phyloP scores from a whole-genome alignment of 495 filamentous ascomycete species.

The Ascobolus immersus region DNA sequence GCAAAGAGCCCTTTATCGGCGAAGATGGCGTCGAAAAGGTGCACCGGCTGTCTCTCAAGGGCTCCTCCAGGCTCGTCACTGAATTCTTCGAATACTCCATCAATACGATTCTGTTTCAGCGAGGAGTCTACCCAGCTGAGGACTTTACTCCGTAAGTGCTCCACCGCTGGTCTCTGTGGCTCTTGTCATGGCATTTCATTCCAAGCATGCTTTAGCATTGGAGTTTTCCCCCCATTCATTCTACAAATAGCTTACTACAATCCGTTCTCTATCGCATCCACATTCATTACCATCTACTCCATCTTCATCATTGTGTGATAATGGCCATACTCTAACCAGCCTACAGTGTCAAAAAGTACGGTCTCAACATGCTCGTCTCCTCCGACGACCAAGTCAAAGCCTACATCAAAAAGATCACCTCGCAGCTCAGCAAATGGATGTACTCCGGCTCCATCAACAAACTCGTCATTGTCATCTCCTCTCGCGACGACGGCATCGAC shows the following conservation, averaged over 20 bases:
- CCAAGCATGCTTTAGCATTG: too few relatives aligned
- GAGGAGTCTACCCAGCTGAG: slow-evolving; percentile 91
- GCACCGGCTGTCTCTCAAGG: slow-evolving; percentile 83
- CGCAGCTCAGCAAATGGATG: slow-evolving; percentile 61
- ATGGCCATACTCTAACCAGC: slow-evolving; percentile 1
- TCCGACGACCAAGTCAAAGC: slow-evolving; percentile 94
- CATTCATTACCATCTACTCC: too few relatives aligned
- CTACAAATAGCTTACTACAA: too few relatives aligned
- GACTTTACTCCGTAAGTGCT: slow-evolving; percentile 67
- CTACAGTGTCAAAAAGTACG: slow-evolving; percentile 88
- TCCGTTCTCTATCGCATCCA: too few relatives aligned
- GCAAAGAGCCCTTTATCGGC: too few relatives aligned
- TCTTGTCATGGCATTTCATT: too few relatives aligned
- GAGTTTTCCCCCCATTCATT: too few relatives aligned
- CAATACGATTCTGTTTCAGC: slow-evolving; percentile 34
- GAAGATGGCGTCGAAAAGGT: slow-evolving; percentile 37
- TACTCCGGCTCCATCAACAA: slow-evolving; percentile 83
- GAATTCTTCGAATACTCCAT: slow-evolving; percentile 38
- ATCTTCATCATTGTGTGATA: too few relatives aligned
- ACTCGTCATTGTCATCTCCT: slow-evolving; percentile 82
- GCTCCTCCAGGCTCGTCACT: slow-evolving; percentile 64
- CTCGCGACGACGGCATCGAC: slow-evolving; percentile 87
- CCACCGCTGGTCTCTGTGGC: background rate
- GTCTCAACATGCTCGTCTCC: slow-evolving; percentile 92
- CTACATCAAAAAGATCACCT: slow-evolving; percentile 55